Base-by-base conservation (phyloP, 176 grass and related monocot species). In the Aegilops longissima region DNA sequence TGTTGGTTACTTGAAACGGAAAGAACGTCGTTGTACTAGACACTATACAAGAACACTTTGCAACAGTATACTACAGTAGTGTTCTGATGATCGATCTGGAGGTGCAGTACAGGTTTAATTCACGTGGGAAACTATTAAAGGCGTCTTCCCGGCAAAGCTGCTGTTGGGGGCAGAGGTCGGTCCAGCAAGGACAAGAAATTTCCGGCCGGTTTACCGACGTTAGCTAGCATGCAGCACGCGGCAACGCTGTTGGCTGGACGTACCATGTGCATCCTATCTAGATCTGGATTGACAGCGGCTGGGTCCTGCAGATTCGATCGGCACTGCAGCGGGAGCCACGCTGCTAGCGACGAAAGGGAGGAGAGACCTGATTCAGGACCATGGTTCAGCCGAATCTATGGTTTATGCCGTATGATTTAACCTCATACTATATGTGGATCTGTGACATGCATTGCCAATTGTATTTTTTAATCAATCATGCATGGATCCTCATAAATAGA, bases 271-370 rank as follows among this genome's bases (percentile, higher is more conserved):
- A 36, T 36, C 35, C 35, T 36, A 36, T 0, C 35, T 36, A 36
- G 6, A 5, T 52, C 16, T 54, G 18, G 39, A 81, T 51, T 1
- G 70, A 73, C 39, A 81, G 85, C 66, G 27, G 35, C 61, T 18
- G 56, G 31, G 38, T 33, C 38, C 71, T 30, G 51, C 51, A n/a
- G 56, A 75, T 68, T 38, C 20, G 1, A 74, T 13, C 8, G 34
- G 0, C 10, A 21, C 58, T 49, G 13, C 0, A 49, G 47, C 39
- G 45, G 66, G 29, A 54, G 72, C 84, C 6, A 36, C 66, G 84
- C 58, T 79, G 89, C 44, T 66, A 80, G 80, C 89, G 85, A 87
- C 80, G 76, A 87, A 87, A 84, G 85, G 8, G 4, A 59, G 1
- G 25, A 27, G 25, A 27, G 25, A 27, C 25, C 1, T 27, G 25